These are phyloP conservation scores for Ajuga chamaepitys DNA, from an alignment of 257 asterid genomes.

Conservation along the genomic window DNA sequence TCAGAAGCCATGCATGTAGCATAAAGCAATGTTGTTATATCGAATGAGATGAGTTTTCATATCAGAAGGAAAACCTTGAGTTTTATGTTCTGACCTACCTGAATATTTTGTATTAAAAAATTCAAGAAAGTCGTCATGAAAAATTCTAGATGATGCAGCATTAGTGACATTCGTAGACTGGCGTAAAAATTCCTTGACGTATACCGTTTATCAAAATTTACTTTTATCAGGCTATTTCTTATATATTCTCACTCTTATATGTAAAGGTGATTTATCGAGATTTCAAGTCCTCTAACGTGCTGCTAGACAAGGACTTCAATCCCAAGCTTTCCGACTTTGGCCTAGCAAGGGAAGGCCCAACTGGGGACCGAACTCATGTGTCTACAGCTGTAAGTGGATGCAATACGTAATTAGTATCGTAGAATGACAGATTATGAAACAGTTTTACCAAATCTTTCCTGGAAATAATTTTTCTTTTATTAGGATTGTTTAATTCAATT, in stretches of 20 bases:
- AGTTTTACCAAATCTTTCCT: background rate
- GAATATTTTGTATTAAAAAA: too few relatives aligned
- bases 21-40: too few relatives aligned
- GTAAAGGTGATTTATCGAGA: conserved; percentile 82
- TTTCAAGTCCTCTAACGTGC: conserved; percentile 82
- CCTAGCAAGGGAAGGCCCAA: conserved; percentile 95
- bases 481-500: background rate
- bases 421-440: background rate
- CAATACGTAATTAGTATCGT: conserved; percentile 4
- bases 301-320: conserved; percentile 68
- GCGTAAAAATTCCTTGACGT: too few relatives aligned
- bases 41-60: too few relatives aligned
- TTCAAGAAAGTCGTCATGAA: too few relatives aligned
- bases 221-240: background rate
- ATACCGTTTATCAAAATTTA: background rate
- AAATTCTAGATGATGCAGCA: too few relatives aligned
- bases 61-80: too few relatives aligned
- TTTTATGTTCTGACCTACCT: too few relatives aligned
- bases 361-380: conserved; percentile 66
- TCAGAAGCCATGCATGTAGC: too few relatives aligned
- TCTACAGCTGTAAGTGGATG: conserved; percentile 75
- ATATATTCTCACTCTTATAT: background rate
- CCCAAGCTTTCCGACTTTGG: conserved; percentile 91
- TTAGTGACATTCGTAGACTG: too few relatives aligned
- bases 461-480: background rate